Conservation (phyloP, 2,329 filamentous ascomycete genomes). For the Monosporascus sp. region DNA sequence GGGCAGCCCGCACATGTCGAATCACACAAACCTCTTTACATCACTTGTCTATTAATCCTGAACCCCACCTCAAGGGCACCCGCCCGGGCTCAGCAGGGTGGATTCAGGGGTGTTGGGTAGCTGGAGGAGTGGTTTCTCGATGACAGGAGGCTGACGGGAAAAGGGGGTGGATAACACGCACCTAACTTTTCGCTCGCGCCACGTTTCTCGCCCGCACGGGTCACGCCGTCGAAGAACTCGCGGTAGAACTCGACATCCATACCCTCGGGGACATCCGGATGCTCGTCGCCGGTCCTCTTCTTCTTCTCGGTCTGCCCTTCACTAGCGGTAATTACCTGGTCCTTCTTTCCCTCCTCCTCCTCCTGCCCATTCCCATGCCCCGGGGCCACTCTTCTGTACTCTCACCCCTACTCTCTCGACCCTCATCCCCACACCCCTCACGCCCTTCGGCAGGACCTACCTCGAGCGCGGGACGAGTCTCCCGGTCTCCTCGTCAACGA, state of each 20-base stretch:
- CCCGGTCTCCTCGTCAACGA: constrained; percentile 15
- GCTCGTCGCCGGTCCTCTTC: constrained; percentile 1
- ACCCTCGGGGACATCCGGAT: constrained; percentile 12
- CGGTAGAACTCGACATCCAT: constrained; percentile 12
- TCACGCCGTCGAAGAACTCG: constrained; percentile 16
- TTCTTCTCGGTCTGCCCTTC: neutral
- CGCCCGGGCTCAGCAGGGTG: neutral
- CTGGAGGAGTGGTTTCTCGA: no score
- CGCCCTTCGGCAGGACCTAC: constrained; percentile 16
- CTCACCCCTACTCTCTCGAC: neutral
- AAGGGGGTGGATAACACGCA: constrained; percentile 7
- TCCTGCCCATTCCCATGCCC: neutral
- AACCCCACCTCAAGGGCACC: no score
- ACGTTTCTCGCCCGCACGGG: constrained; percentile 17
- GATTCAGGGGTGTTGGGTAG: no score
- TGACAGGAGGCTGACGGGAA: neutral
- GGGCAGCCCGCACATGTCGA: no score
- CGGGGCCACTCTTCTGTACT: neutral
- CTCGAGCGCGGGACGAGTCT: constrained; percentile 19
- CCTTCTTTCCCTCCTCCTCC: constrained; percentile 1
- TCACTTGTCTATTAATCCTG: no score
- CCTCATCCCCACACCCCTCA: constrained; percentile 7
- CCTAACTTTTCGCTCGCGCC: constrained; percentile 18
- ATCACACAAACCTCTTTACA: no score
- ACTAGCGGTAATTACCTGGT: neutral